phyloP scores from a whole-genome alignment of 371 early-diverging fungal genomes.

The Apophysomyces elegans region DNA sequence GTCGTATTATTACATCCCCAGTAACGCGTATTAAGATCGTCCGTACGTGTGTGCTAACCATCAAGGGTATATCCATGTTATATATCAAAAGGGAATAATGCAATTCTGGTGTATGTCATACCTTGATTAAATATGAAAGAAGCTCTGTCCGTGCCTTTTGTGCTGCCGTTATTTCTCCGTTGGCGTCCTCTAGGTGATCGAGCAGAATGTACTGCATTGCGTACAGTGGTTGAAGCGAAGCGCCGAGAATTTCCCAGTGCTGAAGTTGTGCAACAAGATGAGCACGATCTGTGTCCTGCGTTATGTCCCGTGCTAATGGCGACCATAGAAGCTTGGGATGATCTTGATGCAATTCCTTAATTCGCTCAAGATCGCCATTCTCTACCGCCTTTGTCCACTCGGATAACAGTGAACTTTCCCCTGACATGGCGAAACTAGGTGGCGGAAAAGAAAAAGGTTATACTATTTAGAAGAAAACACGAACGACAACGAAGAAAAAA shows the following conservation, averaged over 20 bases:
- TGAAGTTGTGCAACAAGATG: slow-evolving; percentile 21
- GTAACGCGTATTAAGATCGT: slow-evolving; percentile 37
- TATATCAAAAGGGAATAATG: too few relatives aligned
- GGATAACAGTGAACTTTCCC: slow-evolving; percentile 11
- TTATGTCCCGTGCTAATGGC: slow-evolving; percentile 14
- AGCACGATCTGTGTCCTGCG: slow-evolving; percentile 18
- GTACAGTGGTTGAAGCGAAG: neutral
- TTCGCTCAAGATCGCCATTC: slow-evolving; percentile 26
- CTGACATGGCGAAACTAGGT: slow-evolving; percentile 17
- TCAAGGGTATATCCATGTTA: neutral
- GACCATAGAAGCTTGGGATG: slow-evolving; percentile 43
- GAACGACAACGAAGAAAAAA: slow-evolving; percentile 17
- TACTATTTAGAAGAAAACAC: slow-evolving; percentile 11
- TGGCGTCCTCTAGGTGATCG: slow-evolving; percentile 19
- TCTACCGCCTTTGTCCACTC: slow-evolving; percentile 42
- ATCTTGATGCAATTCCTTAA: slow-evolving; percentile 21
- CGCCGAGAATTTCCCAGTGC: slow-evolving; percentile 18
- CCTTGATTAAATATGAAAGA: slow-evolving; percentile 34
- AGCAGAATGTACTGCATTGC: slow-evolving; percentile 16
- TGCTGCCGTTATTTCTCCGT: slow-evolving; percentile 12
- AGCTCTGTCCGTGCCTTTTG: slow-evolving; percentile 27
- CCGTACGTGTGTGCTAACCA: slow-evolving; percentile 27
- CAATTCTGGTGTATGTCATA: neutral
- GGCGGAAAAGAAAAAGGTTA: slow-evolving; percentile 3
- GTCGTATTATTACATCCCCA: slow-evolving; percentile 37